Base-by-base conservation (phyloP, 441 rosid genomes). In the Croton setiger region DNA sequence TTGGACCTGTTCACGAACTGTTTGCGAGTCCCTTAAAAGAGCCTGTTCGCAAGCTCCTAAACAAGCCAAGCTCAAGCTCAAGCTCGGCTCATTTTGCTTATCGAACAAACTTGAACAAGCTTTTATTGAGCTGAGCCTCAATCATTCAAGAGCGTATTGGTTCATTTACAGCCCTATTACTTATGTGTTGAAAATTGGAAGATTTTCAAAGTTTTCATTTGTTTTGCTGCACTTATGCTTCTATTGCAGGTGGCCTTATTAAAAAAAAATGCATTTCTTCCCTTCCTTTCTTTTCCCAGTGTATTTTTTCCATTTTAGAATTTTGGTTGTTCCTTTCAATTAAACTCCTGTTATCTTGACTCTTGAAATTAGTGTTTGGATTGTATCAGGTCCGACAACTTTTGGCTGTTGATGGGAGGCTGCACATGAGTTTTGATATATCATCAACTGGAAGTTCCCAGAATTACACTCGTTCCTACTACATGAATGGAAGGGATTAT, bases 401-500 rank as follows among this genome's bases (percentile, higher is more conserved):
- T 76, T 72, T 88, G 74, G 86, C 98, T 63, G 98, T 73, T 64
- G 98, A 94, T 81, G 99, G 99, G 66, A 87, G 94, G 75, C 75
- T 83, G 63, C 94, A 88, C 81, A 57, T 90, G 76, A 83, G 83
- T 77, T 88, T 92, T 74, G 90, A 84, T 47, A 94, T 90, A 62
- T 73, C 87, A 27, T 80, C 94, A 36, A 88, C 89, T 1, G 89
- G 94, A 77, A 90, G 97, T 79, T 59, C 92, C 1, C 92, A 92
- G 76, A 94, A 94, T 75, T 94, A 90, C 74, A 94, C 99, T 20
- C 92, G 98, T 47, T 92, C 99, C 0, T 94, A 94, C 75, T 94
- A 94, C 86, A 79, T 94, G 87, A 94, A 92, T 58, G 96, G 99
- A 51, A 87, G 91, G 78, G 97, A 94, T 79, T 94, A 94, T 69